Percentiles rank a stretch among this genome's conserved stretches.
Evolutionary conservation across 2,329 filamentous ascomycete species (phyloP).

Genomic region (Epicoccum sorghinum): DNA sequence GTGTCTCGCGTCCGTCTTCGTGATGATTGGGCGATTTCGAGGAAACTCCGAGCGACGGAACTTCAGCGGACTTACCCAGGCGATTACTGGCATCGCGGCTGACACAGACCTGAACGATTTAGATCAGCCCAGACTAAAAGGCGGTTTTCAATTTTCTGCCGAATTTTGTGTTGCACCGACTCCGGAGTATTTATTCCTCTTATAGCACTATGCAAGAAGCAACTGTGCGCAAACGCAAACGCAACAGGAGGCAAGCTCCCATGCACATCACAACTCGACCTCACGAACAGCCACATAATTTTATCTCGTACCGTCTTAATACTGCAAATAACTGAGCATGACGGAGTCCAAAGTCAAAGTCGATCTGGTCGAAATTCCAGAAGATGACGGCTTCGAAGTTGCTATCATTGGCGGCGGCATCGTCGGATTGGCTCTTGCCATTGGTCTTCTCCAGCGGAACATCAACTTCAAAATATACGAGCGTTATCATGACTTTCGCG

Average conservation of each 20-base stretch:
- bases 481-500: slow-evolving; percentile 16
- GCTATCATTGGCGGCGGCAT: slow-evolving; percentile 32
- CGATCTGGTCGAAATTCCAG: neutral
- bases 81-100: neutral
- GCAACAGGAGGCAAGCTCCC: neutral
- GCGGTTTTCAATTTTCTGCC: neutral
- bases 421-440: slow-evolving; percentile 19
- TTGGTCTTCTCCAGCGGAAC: slow-evolving; percentile 19
- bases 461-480: slow-evolving; percentile 27
- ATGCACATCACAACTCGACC: neutral
- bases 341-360: neutral
- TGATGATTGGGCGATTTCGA: neutral
- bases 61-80: neutral
- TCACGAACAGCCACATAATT: neutral
- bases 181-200: neutral
- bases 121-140: neutral
- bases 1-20: neutral
- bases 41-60: neutral
- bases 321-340: neutral
- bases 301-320: neutral
- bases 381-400: neutral
- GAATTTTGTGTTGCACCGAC: neutral
- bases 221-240: neutral
- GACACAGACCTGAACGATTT: neutral
- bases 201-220: neutral